These are phyloP conservation scores for Backusella tuberculispora DNA, from an alignment of 192 early-diverging fungal genomes.

Conservation along the genomic window DNA sequence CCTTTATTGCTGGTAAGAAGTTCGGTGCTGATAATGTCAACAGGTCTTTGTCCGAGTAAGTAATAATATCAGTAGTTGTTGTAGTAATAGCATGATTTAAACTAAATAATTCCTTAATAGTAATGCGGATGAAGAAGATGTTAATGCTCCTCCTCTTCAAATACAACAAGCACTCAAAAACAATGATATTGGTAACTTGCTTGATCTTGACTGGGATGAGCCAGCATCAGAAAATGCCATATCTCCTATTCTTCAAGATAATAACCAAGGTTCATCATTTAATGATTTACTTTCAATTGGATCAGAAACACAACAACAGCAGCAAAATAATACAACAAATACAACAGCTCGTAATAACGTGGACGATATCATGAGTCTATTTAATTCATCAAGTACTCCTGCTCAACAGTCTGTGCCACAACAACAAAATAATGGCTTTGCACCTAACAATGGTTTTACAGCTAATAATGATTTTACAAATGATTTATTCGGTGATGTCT, in stretches of 20 bases:
- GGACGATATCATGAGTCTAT: slow-evolving; percentile 36
- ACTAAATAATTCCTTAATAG: slow-evolving; percentile 38
- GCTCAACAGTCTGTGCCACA: slow-evolving; percentile 14
- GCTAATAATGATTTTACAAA: slow-evolving; percentile 13
- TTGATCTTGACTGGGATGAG: slow-evolving; percentile 75
- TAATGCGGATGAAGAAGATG: slow-evolving; percentile 55
- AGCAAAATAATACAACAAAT: slow-evolving; percentile 21
- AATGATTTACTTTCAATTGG: slow-evolving; percentile 49
- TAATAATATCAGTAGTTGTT: slow-evolving; percentile 23
- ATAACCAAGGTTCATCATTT: slow-evolving; percentile 24
- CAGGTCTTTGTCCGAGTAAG: slow-evolving; percentile 53
- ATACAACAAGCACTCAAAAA: slow-evolving; percentile 53
- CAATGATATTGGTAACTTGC: slow-evolving; percentile 64
- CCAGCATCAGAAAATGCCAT: slow-evolving; percentile 29
- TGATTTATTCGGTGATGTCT: slow-evolving; percentile 18
- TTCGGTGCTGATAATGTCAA: slow-evolving; percentile 63
- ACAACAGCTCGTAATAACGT: neutral
- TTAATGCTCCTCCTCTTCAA: slow-evolving; percentile 40
- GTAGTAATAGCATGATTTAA: slow-evolving; percentile 19
- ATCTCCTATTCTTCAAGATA: slow-evolving; percentile 30
- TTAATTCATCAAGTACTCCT: slow-evolving; percentile 20
- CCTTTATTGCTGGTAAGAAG: slow-evolving; percentile 71
- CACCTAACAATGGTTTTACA: neutral
- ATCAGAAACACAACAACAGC: slow-evolving; percentile 25
- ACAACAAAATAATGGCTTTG: neutral